Evolutionary conservation across 202 grass and related monocot genomes (phyloP), one percentile per base, ranked within the genome.

Genomic region (Zoysia matrella): DNA sequence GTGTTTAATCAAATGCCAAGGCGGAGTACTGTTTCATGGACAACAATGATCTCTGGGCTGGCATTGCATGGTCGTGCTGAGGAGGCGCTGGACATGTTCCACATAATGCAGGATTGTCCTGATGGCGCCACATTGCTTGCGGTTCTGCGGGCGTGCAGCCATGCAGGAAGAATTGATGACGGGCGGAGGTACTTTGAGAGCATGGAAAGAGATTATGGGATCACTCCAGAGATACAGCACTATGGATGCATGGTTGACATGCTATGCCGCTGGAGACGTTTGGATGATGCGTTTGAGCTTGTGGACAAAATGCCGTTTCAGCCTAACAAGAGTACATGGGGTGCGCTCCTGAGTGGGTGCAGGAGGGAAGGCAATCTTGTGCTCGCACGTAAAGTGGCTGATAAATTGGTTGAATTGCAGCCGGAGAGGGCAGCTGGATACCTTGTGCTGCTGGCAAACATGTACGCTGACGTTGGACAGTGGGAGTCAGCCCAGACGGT

Each of bases 161-260:
- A 77, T 30, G 62, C 77, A 4, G 89, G 89, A 7, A 87, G 50
- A 84, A 65, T 94, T 69, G 49, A 87, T 11, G 70, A 89, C 8
- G 92, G 78, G 3, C 3, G 5, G 58, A 5, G 44, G 5, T 89
- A 87, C 89, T 94, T 94, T 42, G 70, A 77, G 65, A 77, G 72
- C 53, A 94, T 94, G 89, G 71, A 73, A 43, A 56, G 22, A 44
- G 53, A 73, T 74, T 85, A 94, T 70, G 81, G 86, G 52, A 87
- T 94, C 49, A 52, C 46, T 48, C 89, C 78, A 41, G 81, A 61
- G 49, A 83, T 89, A 74, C 84, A 81, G 10, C 92, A 94, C 60
- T 91, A 89, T 15, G 86, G 89, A 22, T 94, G 92, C 78, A 89
- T 89, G 76, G 78, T 89, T 43, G 86, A 94, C 74, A 91, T 83